A percentile compares a stretch with the other conserved stretches of the same genome.
Conservation (phyloP, 2,329 filamentous ascomycete species). For the Scytalidium sp. region DNA sequence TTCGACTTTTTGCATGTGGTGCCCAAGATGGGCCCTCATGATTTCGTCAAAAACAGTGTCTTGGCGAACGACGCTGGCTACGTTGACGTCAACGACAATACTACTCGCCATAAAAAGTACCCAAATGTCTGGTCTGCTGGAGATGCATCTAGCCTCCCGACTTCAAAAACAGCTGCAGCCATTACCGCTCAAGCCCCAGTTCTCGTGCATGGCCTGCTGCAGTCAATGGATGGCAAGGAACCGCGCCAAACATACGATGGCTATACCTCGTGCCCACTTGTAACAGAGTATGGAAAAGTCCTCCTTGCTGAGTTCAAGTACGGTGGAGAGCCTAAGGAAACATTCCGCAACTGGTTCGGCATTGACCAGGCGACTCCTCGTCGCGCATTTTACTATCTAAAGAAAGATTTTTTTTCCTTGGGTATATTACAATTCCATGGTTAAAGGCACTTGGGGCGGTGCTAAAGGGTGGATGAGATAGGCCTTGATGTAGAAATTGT, state of each 20-base stretch:
- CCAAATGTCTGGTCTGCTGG: conserved; percentile 57
- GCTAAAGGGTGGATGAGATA: conserved; percentile 68
- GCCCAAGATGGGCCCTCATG: conserved; percentile 57
- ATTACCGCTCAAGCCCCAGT: conserved; percentile 50
- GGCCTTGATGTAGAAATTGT: too few species aligned
- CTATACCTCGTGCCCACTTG: conserved; percentile 53
- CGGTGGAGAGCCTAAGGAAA: conserved; percentile 60
- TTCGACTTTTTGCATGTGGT: conserved; percentile 57
- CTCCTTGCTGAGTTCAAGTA: conserved; percentile 66
- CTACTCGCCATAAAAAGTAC: conserved; percentile 50
- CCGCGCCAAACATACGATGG: conserved; percentile 46
- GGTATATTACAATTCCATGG: conserved; percentile 59
- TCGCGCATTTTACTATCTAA: conserved; percentile 57
- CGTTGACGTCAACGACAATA: conserved; percentile 54
- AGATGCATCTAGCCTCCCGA: conserved; percentile 57
- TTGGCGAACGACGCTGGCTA: conserved; percentile 54
- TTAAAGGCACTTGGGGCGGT: conserved; percentile 61
- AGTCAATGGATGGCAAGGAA: conserved; percentile 41
- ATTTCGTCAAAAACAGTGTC: conserved; percentile 49
- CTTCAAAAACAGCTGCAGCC: conserved; percentile 53
- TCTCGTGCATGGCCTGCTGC: conserved; percentile 46
- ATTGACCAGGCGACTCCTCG: conserved; percentile 56
- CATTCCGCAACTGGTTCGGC: conserved; percentile 51
- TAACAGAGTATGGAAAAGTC: conserved; percentile 59
- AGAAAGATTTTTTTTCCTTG: conserved; percentile 68